Conservation (phyloP, 2,329 filamentous ascomycete species). For the Colletotrichum sojae region DNA sequence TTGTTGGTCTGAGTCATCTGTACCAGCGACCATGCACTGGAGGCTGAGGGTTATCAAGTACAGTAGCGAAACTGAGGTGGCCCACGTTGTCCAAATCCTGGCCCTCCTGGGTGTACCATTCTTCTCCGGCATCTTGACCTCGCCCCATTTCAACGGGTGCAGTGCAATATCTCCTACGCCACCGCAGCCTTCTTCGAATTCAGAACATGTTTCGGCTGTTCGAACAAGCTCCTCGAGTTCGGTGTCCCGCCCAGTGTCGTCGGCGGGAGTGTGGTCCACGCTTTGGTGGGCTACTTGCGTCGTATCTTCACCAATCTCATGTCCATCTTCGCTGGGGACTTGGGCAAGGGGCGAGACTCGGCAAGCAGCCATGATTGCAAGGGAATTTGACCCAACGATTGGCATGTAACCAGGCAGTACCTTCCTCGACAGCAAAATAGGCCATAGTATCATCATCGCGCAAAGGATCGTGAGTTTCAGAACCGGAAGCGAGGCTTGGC, state of each 20-base stretch:
- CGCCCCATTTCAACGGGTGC: neutral
- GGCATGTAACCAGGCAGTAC: neutral
- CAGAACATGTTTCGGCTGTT: neutral
- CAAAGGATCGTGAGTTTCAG: neutral
- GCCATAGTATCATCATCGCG: neutral
- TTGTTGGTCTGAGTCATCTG: neutral
- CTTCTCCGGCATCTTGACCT: conserved; percentile 2
- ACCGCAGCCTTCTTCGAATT: neutral
- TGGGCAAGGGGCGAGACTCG: neutral
- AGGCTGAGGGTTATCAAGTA: neutral
- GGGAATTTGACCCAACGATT: neutral
- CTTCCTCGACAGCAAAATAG: neutral
- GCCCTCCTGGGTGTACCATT: neutral
- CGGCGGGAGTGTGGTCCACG: too few relatives aligned
- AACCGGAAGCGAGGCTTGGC: neutral
- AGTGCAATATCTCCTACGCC: neutral
- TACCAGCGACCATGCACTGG: neutral
- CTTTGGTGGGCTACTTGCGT: too few relatives aligned
- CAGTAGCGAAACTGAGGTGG: conserved; percentile 1
- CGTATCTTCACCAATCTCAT: too few relatives aligned
- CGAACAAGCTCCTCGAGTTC: neutral
- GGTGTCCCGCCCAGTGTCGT: neutral
- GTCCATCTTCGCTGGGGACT: neutral
- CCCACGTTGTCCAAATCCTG: neutral
- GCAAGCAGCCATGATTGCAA: neutral